These are phyloP conservation scores for Pachysolen tannophilus DNA, from an alignment of 805 yeast species.

Conservation along the genomic window DNA sequence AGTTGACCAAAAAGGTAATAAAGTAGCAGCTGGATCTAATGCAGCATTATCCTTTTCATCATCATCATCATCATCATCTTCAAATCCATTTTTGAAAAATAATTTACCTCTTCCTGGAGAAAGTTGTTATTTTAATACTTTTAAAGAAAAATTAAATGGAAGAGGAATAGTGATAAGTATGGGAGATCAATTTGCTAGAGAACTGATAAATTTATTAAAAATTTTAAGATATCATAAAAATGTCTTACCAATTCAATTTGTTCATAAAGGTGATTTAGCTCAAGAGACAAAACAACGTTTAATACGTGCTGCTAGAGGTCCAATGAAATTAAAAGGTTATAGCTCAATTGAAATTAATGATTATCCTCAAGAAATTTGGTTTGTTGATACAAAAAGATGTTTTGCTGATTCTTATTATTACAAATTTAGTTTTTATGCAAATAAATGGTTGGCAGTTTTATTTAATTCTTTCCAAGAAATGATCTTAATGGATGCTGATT, in stretches of 20 bases:
- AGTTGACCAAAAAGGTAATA: not conserved
- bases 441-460: slow-evolving; percentile 48
- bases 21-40: not conserved
- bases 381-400: slow-evolving; percentile 26
- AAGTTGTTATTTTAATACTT: slow-evolving; percentile 20
- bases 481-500: slow-evolving; percentile 47
- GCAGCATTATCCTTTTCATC: too few species aligned
- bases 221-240: slow-evolving; percentile 43
- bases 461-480: slow-evolving; percentile 53
- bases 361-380: slow-evolving; percentile 19
- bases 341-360: slow-evolving; percentile 15
- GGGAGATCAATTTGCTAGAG: slow-evolving; percentile 36
- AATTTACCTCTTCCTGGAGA: too few species aligned
- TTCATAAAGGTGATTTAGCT: slow-evolving; percentile 34
- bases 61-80: too few species aligned
- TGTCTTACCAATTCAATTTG: slow-evolving; percentile 39
- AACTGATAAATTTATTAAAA: slow-evolving; percentile 37
- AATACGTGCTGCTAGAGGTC: slow-evolving; percentile 26
- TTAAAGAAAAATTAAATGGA: slow-evolving; percentile 27
- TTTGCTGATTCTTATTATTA: slow-evolving; percentile 17
- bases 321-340: slow-evolving; percentile 9
- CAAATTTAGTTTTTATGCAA: slow-evolving; percentile 22
- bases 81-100: too few species aligned
- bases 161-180: slow-evolving; percentile 50
- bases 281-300: slow-evolving; percentile 24